Evolutionary conservation across 2,329 filamentous ascomycete genomes (phyloP).

Genomic region (Cladophialophora chaetospira): DNA sequence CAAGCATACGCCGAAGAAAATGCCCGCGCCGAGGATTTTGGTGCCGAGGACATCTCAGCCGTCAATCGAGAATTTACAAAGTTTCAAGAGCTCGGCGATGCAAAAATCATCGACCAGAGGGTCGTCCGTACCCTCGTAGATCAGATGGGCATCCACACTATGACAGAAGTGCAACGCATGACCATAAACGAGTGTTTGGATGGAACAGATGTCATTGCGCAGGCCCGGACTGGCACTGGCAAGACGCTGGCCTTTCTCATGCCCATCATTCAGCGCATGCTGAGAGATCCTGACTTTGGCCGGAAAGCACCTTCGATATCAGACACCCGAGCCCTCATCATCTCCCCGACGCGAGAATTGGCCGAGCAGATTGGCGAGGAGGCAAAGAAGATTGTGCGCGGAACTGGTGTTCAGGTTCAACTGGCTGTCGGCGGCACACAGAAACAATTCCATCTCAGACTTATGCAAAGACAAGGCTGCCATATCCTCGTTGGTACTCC

Average conservation of each 20-base stretch:
- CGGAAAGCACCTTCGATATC: slow-evolving; percentile 30
- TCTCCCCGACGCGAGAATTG: slow-evolving; percentile 53
- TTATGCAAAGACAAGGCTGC: slow-evolving; percentile 62
- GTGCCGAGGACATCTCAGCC: slow-evolving; percentile 25
- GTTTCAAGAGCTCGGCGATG: slow-evolving; percentile 43
- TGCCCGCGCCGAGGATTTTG: slow-evolving; percentile 33
- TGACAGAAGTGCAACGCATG: slow-evolving; percentile 89
- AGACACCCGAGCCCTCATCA: slow-evolving; percentile 32
- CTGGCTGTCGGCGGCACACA: slow-evolving; percentile 90
- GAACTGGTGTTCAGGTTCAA: slow-evolving; percentile 69
- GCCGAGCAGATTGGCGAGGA: slow-evolving; percentile 52
- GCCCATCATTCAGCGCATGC: slow-evolving; percentile 50
- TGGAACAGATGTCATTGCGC: slow-evolving; percentile 71
- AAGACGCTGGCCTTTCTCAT: slow-evolving; percentile 54
- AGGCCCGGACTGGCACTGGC: slow-evolving; percentile 55
- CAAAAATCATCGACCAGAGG: slow-evolving; percentile 59
- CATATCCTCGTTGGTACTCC: slow-evolving; percentile 53
- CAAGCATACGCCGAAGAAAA: slow-evolving; percentile 20
- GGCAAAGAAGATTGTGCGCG: slow-evolving; percentile 56
- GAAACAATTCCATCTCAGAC: slow-evolving; percentile 67
- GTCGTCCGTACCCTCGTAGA: slow-evolving; percentile 69
- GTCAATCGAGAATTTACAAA: slow-evolving; percentile 36
- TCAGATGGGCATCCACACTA: slow-evolving; percentile 74
- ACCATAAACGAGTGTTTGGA: slow-evolving; percentile 79
- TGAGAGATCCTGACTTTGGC: slow-evolving; percentile 39